Conservation (phyloP, 2,329 filamentous ascomycete species). For the Neocatenulostroma microsporum region DNA sequence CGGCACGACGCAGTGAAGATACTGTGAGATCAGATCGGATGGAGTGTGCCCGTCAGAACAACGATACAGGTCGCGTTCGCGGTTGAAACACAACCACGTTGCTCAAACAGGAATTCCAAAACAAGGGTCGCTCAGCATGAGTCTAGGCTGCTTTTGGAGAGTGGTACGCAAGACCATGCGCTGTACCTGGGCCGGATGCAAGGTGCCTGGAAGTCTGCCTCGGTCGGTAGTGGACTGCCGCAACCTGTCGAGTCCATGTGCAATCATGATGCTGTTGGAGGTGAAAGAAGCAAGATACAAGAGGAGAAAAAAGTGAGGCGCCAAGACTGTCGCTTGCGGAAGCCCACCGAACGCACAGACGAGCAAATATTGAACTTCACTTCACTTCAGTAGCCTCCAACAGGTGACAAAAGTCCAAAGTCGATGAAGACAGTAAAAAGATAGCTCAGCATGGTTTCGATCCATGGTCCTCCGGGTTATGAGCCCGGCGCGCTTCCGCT, state of each 20-base stretch:
- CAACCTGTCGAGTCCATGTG: not conserved
- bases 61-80: too few relatives aligned
- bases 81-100: conserved; percentile 7
- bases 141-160: conserved; percentile 1
- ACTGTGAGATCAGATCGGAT: too few relatives aligned
- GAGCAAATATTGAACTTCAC: too few relatives aligned
- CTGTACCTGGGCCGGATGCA: conserved; percentile 3
- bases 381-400: too few relatives aligned
- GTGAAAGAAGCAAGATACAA: not conserved
- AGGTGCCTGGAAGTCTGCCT: not conserved
- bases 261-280: not conserved
- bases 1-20: too few relatives aligned
- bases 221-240: not conserved
- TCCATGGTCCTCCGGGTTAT: conserved; percentile 27
- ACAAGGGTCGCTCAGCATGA: conserved; percentile 1
- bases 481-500: conserved; percentile 25
- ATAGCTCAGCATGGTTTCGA: conserved; percentile 26
- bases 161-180: conserved; percentile 4
- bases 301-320: too few relatives aligned
- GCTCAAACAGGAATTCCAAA: conserved; percentile 7
- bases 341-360: too few relatives aligned
- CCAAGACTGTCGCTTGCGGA: too few relatives aligned
- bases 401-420: too few relatives aligned
- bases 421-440: conserved; percentile 9
- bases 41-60: too few relatives aligned